Evolutionary conservation across 805 yeast genomes (phyloP).

Genomic region (Nakazawaea ernobii): DNA sequence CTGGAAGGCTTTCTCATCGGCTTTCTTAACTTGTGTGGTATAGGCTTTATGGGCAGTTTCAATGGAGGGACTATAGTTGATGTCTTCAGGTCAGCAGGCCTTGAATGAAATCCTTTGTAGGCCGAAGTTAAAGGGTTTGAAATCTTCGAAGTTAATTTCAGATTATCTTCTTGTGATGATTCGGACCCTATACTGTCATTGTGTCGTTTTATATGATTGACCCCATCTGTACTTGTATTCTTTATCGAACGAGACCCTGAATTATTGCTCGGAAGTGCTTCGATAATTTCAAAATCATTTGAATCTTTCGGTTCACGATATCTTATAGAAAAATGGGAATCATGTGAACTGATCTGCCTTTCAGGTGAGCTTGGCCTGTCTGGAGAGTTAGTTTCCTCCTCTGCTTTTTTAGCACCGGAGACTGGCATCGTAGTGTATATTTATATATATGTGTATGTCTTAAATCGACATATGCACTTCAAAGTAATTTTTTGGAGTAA

Average conservation of each 20-base stretch:
- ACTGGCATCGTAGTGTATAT: not conserved
- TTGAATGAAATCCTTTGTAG: conserved; percentile 37
- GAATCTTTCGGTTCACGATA: conserved; percentile 2
- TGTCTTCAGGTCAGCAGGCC: conserved; percentile 18
- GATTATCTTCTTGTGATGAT: conserved; percentile 1
- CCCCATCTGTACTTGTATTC: not conserved
- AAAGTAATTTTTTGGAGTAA: too few species aligned
- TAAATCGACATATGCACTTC: too few species aligned
- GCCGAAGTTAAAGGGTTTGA: conserved; percentile 12
- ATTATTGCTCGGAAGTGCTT: not conserved
- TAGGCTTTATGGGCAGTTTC: conserved; percentile 43
- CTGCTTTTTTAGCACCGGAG: not conserved
- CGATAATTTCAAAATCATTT: not conserved
- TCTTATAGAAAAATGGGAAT: conserved; percentile 4
- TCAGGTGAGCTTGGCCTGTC: not conserved
- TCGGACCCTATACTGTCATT: not conserved
- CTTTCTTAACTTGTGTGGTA: conserved; percentile 25
- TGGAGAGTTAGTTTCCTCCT: not conserved
- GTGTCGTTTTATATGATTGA: not conserved
- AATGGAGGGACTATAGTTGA: conserved; percentile 37
- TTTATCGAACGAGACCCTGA: not conserved
- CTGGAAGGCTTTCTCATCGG: conserved; percentile 26
- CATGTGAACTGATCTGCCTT: conserved; percentile 1
- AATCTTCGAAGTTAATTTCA: not conserved
- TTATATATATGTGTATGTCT: too few species aligned